Percentiles rank a stretch among this genome's conserved stretches.
Conservation (phyloP, 257 asterid species). For the Lantana camara region DNA sequence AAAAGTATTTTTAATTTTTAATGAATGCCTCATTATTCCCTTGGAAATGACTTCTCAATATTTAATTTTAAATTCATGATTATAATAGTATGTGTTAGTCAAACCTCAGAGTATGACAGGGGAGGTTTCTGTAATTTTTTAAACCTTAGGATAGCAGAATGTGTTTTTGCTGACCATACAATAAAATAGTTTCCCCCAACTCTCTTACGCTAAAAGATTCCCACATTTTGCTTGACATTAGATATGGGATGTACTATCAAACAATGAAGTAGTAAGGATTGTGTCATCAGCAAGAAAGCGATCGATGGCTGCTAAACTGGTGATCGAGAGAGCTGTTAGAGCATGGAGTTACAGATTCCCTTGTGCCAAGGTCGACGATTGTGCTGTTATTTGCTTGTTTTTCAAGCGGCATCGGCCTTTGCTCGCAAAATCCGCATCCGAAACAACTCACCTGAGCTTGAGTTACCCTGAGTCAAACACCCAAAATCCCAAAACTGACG, state of each 20-base stretch:
- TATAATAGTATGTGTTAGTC: too few relatives aligned
- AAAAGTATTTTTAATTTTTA: too few relatives aligned
- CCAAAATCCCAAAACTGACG: constrained; percentile 43
- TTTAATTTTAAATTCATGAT: too few relatives aligned
- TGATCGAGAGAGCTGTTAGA: constrained; percentile 62
- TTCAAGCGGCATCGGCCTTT: constrained; percentile 63
- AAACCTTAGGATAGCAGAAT: too few relatives aligned
- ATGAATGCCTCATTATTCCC: too few relatives aligned
- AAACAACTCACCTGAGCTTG: constrained; percentile 58
- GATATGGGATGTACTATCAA: constrained; percentile 88
- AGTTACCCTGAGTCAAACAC: constrained; percentile 39
- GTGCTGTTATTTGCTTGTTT: constrained; percentile 71
- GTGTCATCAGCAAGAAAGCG: constrained; percentile 63
- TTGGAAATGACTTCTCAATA: too few relatives aligned
- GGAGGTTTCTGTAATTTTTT: too few relatives aligned
- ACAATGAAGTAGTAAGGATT: constrained; percentile 63
- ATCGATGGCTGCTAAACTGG: constrained; percentile 60
- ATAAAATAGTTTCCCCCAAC: too few relatives aligned
- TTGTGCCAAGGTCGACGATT: constrained; percentile 64
- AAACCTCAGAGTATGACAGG: too few relatives aligned
- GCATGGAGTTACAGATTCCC: constrained; percentile 85
- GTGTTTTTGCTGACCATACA: too few relatives aligned
- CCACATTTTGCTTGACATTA: neutral
- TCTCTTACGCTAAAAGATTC: too few relatives aligned
- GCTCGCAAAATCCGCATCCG: constrained; percentile 60